Evolutionary conservation across 805 yeast species (phyloP).

Genomic region (Saturnispora besseyi): DNA sequence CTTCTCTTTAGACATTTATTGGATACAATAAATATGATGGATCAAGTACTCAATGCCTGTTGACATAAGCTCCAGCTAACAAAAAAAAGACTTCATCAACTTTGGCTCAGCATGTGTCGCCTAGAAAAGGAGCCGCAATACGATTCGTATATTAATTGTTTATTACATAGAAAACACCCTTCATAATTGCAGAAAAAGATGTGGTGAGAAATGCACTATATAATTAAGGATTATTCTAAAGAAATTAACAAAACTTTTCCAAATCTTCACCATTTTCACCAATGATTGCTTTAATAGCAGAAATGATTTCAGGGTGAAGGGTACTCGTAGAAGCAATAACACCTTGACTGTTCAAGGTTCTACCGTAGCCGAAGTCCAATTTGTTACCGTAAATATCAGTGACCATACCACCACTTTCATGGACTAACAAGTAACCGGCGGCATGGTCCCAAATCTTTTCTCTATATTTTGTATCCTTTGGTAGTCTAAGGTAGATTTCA

Average conservation of each 20-base stretch:
- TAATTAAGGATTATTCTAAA: neutral
- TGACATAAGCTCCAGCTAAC: too few species aligned
- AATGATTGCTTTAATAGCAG: slow-evolving; percentile 33
- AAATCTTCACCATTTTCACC: slow-evolving; percentile 29
- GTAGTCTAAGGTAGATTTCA: slow-evolving; percentile 83
- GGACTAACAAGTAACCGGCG: slow-evolving; percentile 79
- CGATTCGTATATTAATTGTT: too few species aligned
- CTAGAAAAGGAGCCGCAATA: too few species aligned
- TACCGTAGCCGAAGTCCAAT: slow-evolving; percentile 79
- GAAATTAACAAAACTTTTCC: slow-evolving; percentile 16
- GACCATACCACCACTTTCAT: slow-evolving; percentile 88
- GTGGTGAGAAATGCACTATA: neutral
- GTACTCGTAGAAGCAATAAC: slow-evolving; percentile 71
- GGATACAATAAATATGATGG: neutral
- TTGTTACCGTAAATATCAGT: slow-evolving; percentile 71
- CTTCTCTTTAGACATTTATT: neutral
- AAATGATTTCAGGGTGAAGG: slow-evolving; percentile 42
- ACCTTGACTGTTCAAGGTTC: slow-evolving; percentile 76
- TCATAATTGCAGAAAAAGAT: neutral
- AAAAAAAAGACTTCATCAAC: too few species aligned
- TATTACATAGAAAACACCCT: neutral
- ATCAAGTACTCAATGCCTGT: too few species aligned
- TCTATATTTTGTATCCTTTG: slow-evolving; percentile 62
- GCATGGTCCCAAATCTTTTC: slow-evolving; percentile 99
- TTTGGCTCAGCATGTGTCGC: too few species aligned